A percentile compares a stretch with the other conserved stretches of the same genome.
These are phyloP conservation scores for Decorospora gaudefroyi DNA, from an alignment of 2,329 filamentous ascomycete genomes.

Conservation along the genomic window DNA sequence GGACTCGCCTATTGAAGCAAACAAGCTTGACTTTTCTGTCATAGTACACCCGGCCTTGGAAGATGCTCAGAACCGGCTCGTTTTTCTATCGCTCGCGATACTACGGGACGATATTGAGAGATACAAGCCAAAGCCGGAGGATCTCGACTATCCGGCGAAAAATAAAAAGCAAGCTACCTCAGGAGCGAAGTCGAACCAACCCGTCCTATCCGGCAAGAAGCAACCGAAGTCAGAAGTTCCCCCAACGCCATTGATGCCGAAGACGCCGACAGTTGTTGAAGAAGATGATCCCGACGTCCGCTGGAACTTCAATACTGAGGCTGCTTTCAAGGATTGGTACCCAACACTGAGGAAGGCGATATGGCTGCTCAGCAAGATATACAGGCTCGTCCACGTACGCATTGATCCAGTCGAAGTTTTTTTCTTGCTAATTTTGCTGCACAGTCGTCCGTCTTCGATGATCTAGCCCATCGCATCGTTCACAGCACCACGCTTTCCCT, in stretches of 20 bases:
- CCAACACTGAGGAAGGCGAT: conserved; percentile 69
- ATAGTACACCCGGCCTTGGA: conserved; percentile 68
- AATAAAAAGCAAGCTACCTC: conserved; percentile 53
- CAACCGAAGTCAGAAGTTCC: conserved; percentile 47
- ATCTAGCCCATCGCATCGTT: conserved; percentile 79
- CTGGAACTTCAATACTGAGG: conserved; percentile 61
- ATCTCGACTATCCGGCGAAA: conserved; percentile 65
- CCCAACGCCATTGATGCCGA: conserved; percentile 50
- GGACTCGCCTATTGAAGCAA: conserved; percentile 55
- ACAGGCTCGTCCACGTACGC: conserved; percentile 67
- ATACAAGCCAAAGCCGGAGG: conserved; percentile 67
- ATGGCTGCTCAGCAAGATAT: conserved; percentile 70
- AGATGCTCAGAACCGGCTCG: conserved; percentile 68
- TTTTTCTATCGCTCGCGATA: conserved; percentile 66
- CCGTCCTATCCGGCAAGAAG: conserved; percentile 60
- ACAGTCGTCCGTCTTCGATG: conserved; percentile 69
- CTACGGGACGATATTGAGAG: conserved; percentile 69
- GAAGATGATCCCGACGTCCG: conserved; percentile 57
- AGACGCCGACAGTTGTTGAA: conserved; percentile 56
- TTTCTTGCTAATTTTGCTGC: conserved; percentile 1
- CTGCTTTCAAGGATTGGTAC: conserved; percentile 65
- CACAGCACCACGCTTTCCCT: conserved; percentile 87
- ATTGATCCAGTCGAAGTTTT: background rate
- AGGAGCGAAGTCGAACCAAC: conserved; percentile 48
- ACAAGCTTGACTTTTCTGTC: conserved; percentile 64